A percentile compares a stretch with the other conserved stretches of the same genome.
phyloP scores from a whole-genome alignment of 495 filamentous ascomycete species.

The Aspergillus leporis region DNA sequence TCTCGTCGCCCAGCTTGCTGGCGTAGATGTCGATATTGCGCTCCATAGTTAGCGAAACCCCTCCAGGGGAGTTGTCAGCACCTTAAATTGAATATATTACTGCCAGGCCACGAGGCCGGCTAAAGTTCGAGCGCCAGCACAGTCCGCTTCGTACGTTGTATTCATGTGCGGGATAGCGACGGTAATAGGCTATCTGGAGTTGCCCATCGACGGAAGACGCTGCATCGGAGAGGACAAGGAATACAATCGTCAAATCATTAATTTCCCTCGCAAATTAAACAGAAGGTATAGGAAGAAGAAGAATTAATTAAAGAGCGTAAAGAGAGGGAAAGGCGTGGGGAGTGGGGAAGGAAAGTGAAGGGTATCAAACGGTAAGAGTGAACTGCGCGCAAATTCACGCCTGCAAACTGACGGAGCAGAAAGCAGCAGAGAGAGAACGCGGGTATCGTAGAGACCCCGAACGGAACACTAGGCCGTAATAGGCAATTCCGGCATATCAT shows the following conservation, averaged over 20 bases:
- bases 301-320: slow-evolving; percentile 46
- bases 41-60: slow-evolving; percentile 42
- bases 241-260: slow-evolving; percentile 41
- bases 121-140: slow-evolving; percentile 32
- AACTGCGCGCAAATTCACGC: slow-evolving; percentile 40
- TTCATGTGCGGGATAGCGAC: slow-evolving; percentile 52
- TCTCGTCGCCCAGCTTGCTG: slow-evolving; percentile 58
- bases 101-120: slow-evolving; percentile 50
- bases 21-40: slow-evolving; percentile 61
- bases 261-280: slow-evolving; percentile 51
- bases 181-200: slow-evolving; percentile 41
- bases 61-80: slow-evolving; percentile 28
- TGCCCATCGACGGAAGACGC: slow-evolving; percentile 55
- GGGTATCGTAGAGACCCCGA: slow-evolving; percentile 49
- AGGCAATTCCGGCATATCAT: slow-evolving; percentile 31
- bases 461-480: slow-evolving; percentile 39
- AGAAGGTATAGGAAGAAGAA: slow-evolving; percentile 38
- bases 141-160: slow-evolving; percentile 24
- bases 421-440: slow-evolving; percentile 32
- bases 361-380: slow-evolving; percentile 68
- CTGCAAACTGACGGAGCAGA: slow-evolving; percentile 31
- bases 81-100: slow-evolving; percentile 22
- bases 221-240: slow-evolving; percentile 27
- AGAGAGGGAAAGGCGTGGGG: slow-evolving; percentile 37
- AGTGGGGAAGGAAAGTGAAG: slow-evolving; percentile 48